Evolutionary conservation across 495 filamentous ascomycete genomes (phyloP).

Genomic region (Talaromyces wortmannii): DNA sequence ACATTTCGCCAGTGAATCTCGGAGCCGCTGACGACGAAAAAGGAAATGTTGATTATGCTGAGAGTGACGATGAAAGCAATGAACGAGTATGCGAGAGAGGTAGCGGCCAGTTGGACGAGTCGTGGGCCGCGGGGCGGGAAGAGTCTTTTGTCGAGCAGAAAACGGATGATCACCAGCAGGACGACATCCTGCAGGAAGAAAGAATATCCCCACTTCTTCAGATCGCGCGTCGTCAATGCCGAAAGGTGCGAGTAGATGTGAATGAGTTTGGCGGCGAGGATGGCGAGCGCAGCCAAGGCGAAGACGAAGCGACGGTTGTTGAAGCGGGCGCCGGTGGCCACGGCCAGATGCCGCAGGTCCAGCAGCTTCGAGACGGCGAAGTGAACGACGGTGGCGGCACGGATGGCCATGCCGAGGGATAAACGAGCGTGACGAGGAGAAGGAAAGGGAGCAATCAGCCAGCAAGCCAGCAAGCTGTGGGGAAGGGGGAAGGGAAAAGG

Average conservation of each 20-base stretch:
- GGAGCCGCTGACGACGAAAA: slow-evolving; percentile 27
- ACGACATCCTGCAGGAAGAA: slow-evolving; percentile 35
- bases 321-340: not conserved
- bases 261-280: slow-evolving; percentile 25
- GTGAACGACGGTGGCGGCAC: not conserved
- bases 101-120: not conserved
- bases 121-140: not conserved
- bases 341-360: not conserved
- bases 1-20: slow-evolving; percentile 36
- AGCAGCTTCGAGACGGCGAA: not conserved
- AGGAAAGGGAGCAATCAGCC: too few species aligned
- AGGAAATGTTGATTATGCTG: slow-evolving; percentile 22
- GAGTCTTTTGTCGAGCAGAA: slow-evolving; percentile 6
- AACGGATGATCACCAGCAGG: slow-evolving; percentile 22
- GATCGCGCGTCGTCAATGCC: slow-evolving; percentile 21
- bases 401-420: not conserved
- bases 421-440: too few species aligned
- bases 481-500: too few species aligned
- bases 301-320: slow-evolving; percentile 27
- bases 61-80: not conserved
- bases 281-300: slow-evolving; percentile 22
- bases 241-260: slow-evolving; percentile 32
- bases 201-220: slow-evolving; percentile 26
- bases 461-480: too few species aligned
- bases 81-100: not conserved